A percentile compares a stretch with the other conserved stretches of the same genome.
Conservation (phyloP, 176 grass and related monocot genomes). For the Bolboschoenus planiculmis region DNA sequence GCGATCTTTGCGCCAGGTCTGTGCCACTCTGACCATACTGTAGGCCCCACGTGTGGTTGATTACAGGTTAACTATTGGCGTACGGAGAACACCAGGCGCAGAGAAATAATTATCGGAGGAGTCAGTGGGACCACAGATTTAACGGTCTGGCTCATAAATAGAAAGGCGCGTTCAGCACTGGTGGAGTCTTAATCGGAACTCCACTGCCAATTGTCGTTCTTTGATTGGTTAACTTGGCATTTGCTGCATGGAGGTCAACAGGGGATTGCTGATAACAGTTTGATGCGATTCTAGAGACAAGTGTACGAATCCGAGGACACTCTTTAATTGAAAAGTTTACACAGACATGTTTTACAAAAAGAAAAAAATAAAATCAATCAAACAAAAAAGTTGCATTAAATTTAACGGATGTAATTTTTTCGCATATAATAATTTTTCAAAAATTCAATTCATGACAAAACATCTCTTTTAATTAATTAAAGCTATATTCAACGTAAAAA, state of each 20-base stretch:
- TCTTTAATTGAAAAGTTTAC: not conserved
- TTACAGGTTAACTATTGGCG: not conserved
- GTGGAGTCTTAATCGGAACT: not conserved
- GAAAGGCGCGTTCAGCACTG: not conserved
- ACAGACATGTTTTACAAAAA: not conserved
- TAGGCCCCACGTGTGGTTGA: too few relatives aligned
- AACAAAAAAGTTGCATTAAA: too few relatives aligned
- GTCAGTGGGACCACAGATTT: not conserved
- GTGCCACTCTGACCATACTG: not conserved
- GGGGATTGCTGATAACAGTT: not conserved
- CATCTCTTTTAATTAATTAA: not conserved
- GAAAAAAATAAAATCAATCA: not conserved
- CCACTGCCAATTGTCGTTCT: not conserved
- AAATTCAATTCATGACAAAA: not conserved
- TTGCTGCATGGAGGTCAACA: not conserved
- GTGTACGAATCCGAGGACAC: constrained; percentile 4
- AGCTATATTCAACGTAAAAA: too few relatives aligned
- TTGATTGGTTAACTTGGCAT: not conserved
- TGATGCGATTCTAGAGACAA: constrained; percentile 1
- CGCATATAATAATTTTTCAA: too few relatives aligned
- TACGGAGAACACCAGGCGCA: not conserved
- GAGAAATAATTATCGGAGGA: not conserved
- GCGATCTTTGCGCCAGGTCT: not conserved
- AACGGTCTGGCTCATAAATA: constrained; percentile 5
- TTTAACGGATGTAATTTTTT: too few relatives aligned